These are phyloP conservation scores for Auxenochlorella pyrenoidosa DNA, from an alignment of 139 green algal genomes.

Conservation along the genomic window DNA sequence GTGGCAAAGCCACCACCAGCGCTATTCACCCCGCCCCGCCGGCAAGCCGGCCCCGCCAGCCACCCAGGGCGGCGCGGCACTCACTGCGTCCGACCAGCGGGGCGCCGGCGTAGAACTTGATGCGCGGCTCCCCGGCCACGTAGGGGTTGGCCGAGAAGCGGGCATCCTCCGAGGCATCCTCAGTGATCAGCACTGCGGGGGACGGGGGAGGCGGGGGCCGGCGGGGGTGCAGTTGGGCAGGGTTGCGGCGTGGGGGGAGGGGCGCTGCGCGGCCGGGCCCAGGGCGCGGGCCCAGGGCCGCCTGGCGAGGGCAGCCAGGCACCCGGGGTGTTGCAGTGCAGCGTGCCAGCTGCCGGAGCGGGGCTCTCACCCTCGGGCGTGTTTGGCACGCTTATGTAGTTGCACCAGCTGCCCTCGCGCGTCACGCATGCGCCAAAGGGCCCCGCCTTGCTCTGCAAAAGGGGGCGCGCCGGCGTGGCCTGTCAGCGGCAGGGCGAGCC, in stretches of 20 bases:
- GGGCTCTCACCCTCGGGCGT: slow-evolving; percentile 35
- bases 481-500: background rate
- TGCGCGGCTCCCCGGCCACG: slow-evolving; percentile 73
- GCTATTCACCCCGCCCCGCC: too few relatives aligned
- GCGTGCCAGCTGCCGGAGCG: too few relatives aligned
- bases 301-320: too few relatives aligned
- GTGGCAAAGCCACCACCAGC: too few relatives aligned
- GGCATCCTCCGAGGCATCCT: slow-evolving; percentile 74
- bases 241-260: background rate
- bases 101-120: slow-evolving; percentile 91
- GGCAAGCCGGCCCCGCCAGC: too few relatives aligned
- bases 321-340: too few relatives aligned
- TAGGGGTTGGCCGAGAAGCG: slow-evolving; percentile 79
- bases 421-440: slow-evolving; percentile 35
- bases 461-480: background rate
- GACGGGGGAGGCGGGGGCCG: background rate
- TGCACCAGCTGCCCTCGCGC: slow-evolving; percentile 40
- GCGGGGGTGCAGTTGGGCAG: background rate
- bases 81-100: slow-evolving; percentile 74
- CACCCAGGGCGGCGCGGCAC: too few relatives aligned
- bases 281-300: background rate
- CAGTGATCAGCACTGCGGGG: slow-evolving; percentile 81
- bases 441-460: slow-evolving; percentile 37
- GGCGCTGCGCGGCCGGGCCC: too few relatives aligned
- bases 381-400: slow-evolving; percentile 39